Evolutionary conservation across 805 yeast genomes (phyloP).

Genomic region (Yarrowia porcina): DNA sequence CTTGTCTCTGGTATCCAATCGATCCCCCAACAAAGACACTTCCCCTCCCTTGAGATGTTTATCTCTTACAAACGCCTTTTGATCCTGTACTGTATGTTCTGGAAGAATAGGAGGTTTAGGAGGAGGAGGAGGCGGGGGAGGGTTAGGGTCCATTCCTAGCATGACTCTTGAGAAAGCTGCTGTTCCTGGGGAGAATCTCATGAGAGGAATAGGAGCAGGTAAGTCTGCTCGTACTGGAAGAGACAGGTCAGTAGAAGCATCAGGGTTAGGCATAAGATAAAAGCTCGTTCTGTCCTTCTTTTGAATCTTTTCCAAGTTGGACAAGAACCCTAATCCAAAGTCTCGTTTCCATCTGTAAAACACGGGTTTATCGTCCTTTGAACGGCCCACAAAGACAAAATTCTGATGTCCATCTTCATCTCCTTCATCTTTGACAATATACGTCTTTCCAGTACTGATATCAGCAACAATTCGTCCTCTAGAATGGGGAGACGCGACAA

Average conservation of each 20-base stretch:
- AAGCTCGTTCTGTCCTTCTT: background rate
- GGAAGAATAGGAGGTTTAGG: background rate
- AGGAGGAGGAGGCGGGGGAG: background rate
- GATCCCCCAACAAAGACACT: background rate
- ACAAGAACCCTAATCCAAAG: background rate
- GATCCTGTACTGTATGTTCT: background rate
- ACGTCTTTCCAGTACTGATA: background rate
- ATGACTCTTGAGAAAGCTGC: background rate
- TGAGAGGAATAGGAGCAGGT: background rate
- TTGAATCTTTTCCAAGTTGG: background rate
- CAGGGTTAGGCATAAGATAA: background rate
- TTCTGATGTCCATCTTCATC: background rate
- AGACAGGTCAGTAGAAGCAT: background rate
- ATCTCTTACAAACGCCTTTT: background rate
- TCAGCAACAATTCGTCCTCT: background rate
- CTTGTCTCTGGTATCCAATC: background rate
- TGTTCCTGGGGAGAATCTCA: background rate
- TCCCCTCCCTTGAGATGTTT: background rate
- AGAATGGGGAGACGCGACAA: background rate
- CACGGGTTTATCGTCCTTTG: background rate
- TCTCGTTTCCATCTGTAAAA: background rate
- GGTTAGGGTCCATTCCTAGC: background rate
- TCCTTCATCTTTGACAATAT: background rate
- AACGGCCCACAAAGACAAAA: background rate
- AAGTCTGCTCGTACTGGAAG: background rate